Percentiles rank a stretch among this genome's conserved stretches.
Evolutionary conservation across 768 basidiomycete species (phyloP).

Genomic region (Pleurotus tuoliensis): DNA sequence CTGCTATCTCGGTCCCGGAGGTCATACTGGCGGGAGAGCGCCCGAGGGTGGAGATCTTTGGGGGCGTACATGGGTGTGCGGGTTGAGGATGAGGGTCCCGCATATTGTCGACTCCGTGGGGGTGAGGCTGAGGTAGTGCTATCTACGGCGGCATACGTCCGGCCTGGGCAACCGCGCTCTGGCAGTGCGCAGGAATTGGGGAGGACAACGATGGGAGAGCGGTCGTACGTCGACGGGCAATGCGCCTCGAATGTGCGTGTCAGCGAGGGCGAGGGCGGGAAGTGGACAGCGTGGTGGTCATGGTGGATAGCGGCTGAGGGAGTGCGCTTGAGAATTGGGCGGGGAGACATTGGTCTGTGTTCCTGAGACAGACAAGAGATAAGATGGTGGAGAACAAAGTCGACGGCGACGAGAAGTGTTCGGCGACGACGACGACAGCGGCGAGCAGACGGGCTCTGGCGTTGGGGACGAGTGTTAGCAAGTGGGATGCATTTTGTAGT

Average conservation of each 20-base stretch:
- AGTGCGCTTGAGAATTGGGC: slow-evolving; percentile 58
- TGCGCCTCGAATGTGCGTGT: slow-evolving; percentile 48
- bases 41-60: slow-evolving; percentile 45
- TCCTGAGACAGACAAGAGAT: not conserved
- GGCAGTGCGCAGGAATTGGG: slow-evolving; percentile 76
- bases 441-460: not conserved
- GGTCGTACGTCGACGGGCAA: slow-evolving; percentile 68
- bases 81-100: not conserved
- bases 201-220: slow-evolving; percentile 70
- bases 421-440: not conserved
- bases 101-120: slow-evolving; percentile 8
- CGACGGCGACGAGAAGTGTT: slow-evolving; percentile 6
- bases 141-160: slow-evolving; percentile 57
- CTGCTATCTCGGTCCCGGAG: slow-evolving; percentile 7
- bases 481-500: slow-evolving; percentile 11
- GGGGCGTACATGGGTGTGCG: slow-evolving; percentile 21
- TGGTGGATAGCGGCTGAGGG: slow-evolving; percentile 23
- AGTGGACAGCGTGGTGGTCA: slow-evolving; percentile 38
- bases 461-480: slow-evolving; percentile 15
- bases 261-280: slow-evolving; percentile 50
- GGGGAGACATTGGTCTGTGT: slow-evolving; percentile 33
- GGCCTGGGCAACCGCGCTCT: slow-evolving; percentile 72
- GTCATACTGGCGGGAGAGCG: slow-evolving; percentile 20
- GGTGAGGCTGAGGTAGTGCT: slow-evolving; percentile 7
- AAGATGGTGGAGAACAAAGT: not conserved